Base-by-base conservation (phyloP, 2,329 filamentous ascomycete genomes). In the Lachnellula cervina region DNA sequence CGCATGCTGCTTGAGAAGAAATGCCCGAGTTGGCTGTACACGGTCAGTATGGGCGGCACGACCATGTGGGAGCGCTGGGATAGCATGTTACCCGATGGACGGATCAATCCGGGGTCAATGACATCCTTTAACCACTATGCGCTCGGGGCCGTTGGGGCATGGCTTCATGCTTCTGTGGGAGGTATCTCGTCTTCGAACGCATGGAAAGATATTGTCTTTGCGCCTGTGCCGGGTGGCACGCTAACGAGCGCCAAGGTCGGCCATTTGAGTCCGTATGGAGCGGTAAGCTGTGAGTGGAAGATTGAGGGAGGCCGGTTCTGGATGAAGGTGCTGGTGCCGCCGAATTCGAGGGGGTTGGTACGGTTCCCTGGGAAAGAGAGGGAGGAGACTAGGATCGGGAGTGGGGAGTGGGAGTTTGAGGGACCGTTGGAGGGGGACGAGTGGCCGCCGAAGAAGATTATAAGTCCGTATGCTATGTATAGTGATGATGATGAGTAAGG, bases 1-100 rank as follows among this genome's bases (percentile, higher is more conserved):
- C 67, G 69, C 8, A 74, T 75, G 70, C 61, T 75, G 2, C 59
- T 71, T 2, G 67, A 72, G 49, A 69, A 67, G 4, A 54, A 64
- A 13, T 71, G 69, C 37, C 72, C 72, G 0, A 69, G 51, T 13
- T 67, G 64, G 64, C 35, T 67, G 4, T 67, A 66, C 44, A 59
- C 64, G 4, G 59, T 67, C 17, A 63, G 61, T 2, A 67, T 67
- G 63, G 64, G 64, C 14, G 64, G 62, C 5, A 67, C 64, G 2
- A 67, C 64, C 9, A 63, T 63, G 54, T 64, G 63, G 64, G 64
- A 67, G 43, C 38, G 64, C 11, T 67, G 64, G 64, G 64, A 67
- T 45, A 65, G 62, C 16, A 63, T 67, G 61, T 48, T 67, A 2
- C 63, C 64, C 0, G 56, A 66, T 45, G 64, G 64, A 0, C 42